phyloP scores from a whole-genome alignment of 495 filamentous ascomycete genomes.

The Neurospora pannonica region DNA sequence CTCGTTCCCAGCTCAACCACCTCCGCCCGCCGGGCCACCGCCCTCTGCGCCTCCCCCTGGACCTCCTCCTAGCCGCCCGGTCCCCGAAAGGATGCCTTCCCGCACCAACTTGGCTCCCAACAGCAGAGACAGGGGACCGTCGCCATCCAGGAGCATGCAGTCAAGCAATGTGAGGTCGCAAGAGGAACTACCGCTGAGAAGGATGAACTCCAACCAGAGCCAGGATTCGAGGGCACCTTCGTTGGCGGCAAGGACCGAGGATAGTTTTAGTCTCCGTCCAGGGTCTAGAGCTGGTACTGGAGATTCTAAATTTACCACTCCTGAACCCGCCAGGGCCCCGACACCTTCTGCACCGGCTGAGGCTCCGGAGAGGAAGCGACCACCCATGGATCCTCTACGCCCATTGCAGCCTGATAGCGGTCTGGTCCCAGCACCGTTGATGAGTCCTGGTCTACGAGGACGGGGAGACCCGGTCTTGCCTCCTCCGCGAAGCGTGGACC shows the following conservation, averaged over 20 bases:
- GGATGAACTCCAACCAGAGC: slow-evolving; percentile 43
- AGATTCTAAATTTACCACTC: slow-evolving; percentile 26
- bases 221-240: slow-evolving; percentile 45
- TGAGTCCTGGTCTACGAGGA: slow-evolving; percentile 34
- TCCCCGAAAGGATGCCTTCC: slow-evolving; percentile 14
- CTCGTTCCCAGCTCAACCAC: background rate
- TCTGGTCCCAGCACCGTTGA: slow-evolving; percentile 44
- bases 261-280: slow-evolving; percentile 36
- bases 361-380: slow-evolving; percentile 42
- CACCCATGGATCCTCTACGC: slow-evolving; percentile 42
- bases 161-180: slow-evolving; percentile 27
- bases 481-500: slow-evolving; percentile 34
- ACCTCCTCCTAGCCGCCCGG: background rate
- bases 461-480: slow-evolving; percentile 32
- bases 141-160: slow-evolving; percentile 37
- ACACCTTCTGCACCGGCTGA: slow-evolving; percentile 26
- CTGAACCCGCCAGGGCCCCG: slow-evolving; percentile 11
- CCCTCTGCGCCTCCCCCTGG: background rate
- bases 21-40: slow-evolving; percentile 6
- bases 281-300: slow-evolving; percentile 35
- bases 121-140: slow-evolving; percentile 18
- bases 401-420: slow-evolving; percentile 31
- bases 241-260: slow-evolving; percentile 36
- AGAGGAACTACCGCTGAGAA: slow-evolving; percentile 35
- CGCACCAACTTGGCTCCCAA: slow-evolving; percentile 27